Conservation (phyloP, 2,329 filamentous ascomycete species). For the Emericellopsis atlantica region DNA sequence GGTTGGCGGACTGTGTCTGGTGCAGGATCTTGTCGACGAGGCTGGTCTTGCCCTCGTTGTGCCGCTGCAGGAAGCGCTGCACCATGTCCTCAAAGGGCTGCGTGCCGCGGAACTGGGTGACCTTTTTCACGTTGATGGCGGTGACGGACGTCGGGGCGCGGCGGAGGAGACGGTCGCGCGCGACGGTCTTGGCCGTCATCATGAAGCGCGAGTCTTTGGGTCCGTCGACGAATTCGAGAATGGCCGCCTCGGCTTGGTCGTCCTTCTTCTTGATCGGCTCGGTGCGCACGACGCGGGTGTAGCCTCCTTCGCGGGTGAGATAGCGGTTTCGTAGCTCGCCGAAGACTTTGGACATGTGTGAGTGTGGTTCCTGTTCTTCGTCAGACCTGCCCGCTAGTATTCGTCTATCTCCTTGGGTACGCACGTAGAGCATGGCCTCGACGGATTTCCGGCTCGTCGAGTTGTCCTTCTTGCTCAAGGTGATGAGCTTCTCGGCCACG, state of each 20-base stretch:
- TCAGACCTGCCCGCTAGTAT: neutral
- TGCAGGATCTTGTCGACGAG: neutral
- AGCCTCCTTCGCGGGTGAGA: slow-evolving; percentile 67
- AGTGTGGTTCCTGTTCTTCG: slow-evolving; percentile 46
- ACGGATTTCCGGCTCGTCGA: slow-evolving; percentile 65
- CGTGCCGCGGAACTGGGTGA: slow-evolving; percentile 65
- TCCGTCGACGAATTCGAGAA: slow-evolving; percentile 90
- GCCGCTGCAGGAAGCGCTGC: slow-evolving; percentile 19
- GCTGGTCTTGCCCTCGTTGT: slow-evolving; percentile 3
- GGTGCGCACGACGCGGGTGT: slow-evolving; percentile 87
- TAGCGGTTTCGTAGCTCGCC: slow-evolving; percentile 73
- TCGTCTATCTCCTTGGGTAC: slow-evolving; percentile 17
- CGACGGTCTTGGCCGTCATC: slow-evolving; percentile 78
- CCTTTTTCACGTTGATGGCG: slow-evolving; percentile 67
- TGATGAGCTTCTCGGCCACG: slow-evolving; percentile 88
- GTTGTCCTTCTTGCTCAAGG: slow-evolving; percentile 85
- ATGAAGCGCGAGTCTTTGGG: slow-evolving; percentile 90
- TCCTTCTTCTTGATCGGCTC: slow-evolving; percentile 64
- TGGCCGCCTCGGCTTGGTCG: slow-evolving; percentile 81
- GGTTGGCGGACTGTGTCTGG: slow-evolving; percentile 3
- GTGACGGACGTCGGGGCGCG: slow-evolving; percentile 59
- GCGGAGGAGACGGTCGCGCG: slow-evolving; percentile 44
- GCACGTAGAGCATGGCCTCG: slow-evolving; percentile 74
- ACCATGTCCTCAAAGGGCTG: slow-evolving; percentile 56
- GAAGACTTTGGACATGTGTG: slow-evolving; percentile 77